These are phyloP conservation scores for Botrytis porri DNA, from an alignment of 2,329 filamentous ascomycete species.

Conservation along the genomic window DNA sequence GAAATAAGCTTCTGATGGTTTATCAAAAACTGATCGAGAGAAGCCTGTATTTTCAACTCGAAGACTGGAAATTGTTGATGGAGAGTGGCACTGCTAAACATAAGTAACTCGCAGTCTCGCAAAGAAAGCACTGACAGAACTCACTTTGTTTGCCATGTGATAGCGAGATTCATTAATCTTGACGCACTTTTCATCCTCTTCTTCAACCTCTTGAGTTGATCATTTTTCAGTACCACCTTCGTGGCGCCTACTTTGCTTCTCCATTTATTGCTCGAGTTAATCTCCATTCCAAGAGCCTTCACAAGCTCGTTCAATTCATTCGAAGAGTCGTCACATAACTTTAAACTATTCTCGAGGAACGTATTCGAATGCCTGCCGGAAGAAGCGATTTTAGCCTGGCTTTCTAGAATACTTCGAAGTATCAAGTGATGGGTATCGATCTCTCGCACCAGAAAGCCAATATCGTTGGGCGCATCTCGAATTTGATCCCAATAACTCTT, in stretches of 20 bases:
- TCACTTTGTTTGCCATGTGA: conserved; percentile 23
- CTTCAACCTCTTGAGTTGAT: conserved; percentile 22
- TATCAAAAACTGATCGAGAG: not conserved
- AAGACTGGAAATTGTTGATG: not conserved
- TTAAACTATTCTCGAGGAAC: conserved; percentile 15
- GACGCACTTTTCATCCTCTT: conserved; percentile 22
- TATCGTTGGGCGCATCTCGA: conserved; percentile 22
- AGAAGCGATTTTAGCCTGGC: conserved; percentile 1
- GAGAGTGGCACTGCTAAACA: not conserved
- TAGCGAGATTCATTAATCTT: conserved; percentile 11
- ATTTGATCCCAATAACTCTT: conserved; percentile 25
- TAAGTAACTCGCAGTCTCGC: not conserved
- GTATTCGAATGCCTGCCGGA: not conserved
- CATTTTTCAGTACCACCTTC: conserved; percentile 21
- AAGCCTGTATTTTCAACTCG: not conserved
- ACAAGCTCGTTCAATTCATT: conserved; percentile 17
- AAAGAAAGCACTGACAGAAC: not conserved
- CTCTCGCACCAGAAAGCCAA: conserved; percentile 18
- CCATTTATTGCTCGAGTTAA: conserved; percentile 16
- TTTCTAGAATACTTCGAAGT: conserved; percentile 20
- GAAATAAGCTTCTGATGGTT: not conserved
- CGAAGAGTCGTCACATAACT: conserved; percentile 21
- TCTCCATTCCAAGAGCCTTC: conserved; percentile 2
- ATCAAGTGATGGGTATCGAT: conserved; percentile 21
- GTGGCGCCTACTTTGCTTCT: conserved; percentile 19